Percentiles rank a stretch among this genome's conserved stretches.
Conservation (phyloP, 169 alveolate species). For the Plasmodium billcollinsi region DNA sequence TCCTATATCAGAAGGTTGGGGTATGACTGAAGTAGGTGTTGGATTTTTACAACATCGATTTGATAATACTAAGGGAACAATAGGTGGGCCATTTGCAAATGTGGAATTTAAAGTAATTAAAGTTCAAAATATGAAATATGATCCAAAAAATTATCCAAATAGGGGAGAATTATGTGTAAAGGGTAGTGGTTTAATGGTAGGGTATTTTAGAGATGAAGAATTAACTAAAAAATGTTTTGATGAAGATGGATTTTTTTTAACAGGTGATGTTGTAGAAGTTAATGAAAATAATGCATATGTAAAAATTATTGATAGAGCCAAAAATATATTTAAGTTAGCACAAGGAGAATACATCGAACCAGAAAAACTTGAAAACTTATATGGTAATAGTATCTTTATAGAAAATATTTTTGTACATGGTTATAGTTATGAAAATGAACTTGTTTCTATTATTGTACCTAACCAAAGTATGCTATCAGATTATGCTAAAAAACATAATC, state of each 20-base stretch:
- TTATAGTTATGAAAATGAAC: conserved; percentile 76
- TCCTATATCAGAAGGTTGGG: conserved; percentile 87
- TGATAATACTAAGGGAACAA: conserved; percentile 83
- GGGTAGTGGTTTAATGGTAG: conserved; percentile 90
- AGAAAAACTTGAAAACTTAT: conserved; percentile 92
- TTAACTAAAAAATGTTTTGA: conserved; percentile 91
- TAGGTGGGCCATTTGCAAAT: conserved; percentile 85
- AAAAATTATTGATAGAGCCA: conserved; percentile 95
- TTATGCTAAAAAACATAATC: conserved; percentile 76
- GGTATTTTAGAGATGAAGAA: conserved; percentile 90
- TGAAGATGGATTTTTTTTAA: conserved; percentile 93
- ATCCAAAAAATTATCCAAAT: conserved; percentile 81
- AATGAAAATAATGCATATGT: conserved; percentile 87
- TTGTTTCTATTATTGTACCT: conserved; percentile 77
- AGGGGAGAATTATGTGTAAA: conserved; percentile 87
- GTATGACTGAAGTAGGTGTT: conserved; percentile 86
- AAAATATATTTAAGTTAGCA: conserved; percentile 94
- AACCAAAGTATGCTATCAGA: conserved; percentile 25
- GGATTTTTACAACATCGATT: conserved; percentile 80
- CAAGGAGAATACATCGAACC: conserved; percentile 98
- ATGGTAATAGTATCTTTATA: conserved; percentile 79
- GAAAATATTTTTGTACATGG: conserved; percentile 87
- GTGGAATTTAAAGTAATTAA: conserved; percentile 79
- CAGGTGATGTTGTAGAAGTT: conserved; percentile 94
- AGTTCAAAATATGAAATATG: conserved; percentile 82